phyloP scores from a whole-genome alignment of 805 yeast genomes.

The Wickerhamomyces bisporus region DNA sequence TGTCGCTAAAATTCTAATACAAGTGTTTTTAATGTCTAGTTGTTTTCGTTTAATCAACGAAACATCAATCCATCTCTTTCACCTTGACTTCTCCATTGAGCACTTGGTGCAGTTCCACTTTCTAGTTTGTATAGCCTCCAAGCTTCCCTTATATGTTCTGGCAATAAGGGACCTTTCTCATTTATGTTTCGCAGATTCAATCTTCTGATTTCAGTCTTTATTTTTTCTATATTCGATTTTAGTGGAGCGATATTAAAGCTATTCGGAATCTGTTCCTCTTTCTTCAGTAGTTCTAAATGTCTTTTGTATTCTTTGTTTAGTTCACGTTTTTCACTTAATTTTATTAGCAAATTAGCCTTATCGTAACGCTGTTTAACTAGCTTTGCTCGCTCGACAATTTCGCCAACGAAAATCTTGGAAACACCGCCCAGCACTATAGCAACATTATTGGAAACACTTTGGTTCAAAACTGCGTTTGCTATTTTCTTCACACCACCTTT shows the following conservation, averaged over 20 bases:
- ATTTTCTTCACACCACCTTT: slow-evolving; percentile 74
- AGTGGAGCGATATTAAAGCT: slow-evolving; percentile 5
- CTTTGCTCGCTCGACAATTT: slow-evolving; percentile 75
- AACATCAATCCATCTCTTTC: slow-evolving; percentile 68
- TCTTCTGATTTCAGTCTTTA: slow-evolving; percentile 23
- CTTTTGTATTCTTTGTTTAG: slow-evolving; percentile 27
- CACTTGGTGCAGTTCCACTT: slow-evolving; percentile 53
- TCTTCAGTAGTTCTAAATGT: slow-evolving; percentile 33
- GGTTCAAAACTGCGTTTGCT: slow-evolving; percentile 74
- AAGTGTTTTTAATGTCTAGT: too few relatives aligned
- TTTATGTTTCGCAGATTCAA: slow-evolving; percentile 28
- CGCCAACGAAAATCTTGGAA: slow-evolving; percentile 87
- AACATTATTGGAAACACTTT: slow-evolving; percentile 71
- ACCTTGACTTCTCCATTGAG: slow-evolving; percentile 69
- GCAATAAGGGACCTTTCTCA: slow-evolving; percentile 57
- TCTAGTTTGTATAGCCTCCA: slow-evolving; percentile 74
- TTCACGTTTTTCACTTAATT: slow-evolving; percentile 37
- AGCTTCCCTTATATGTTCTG: slow-evolving; percentile 85
- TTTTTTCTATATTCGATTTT: slow-evolving; percentile 17
- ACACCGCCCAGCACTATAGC: slow-evolving; percentile 81
- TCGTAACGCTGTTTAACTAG: slow-evolving; percentile 58
- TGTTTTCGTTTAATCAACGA: slow-evolving; percentile 31
- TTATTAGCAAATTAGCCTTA: slow-evolving; percentile 30
- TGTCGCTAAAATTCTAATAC: slow-evolving; percentile 12
- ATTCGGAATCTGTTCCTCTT: slow-evolving; percentile 19